These are phyloP conservation scores for Nicotiana benthamiana DNA, from an alignment of 257 asterid species.

Conservation along the genomic window DNA sequence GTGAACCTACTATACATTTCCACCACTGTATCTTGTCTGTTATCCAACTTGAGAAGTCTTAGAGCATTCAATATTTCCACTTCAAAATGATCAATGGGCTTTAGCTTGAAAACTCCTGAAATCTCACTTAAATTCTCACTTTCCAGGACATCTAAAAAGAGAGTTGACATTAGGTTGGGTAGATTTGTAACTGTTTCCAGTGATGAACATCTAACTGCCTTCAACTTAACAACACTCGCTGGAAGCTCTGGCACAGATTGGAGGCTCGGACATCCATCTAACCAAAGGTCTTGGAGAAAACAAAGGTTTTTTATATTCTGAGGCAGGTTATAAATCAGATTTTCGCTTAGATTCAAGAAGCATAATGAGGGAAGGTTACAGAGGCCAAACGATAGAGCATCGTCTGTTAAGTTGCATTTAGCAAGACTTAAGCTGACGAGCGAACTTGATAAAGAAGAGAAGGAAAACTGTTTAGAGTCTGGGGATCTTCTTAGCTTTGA, in stretches of 20 bases:
- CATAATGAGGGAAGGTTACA: background rate
- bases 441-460: slow-evolving; percentile 10
- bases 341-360: slow-evolving; percentile 15
- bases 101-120: slow-evolving; percentile 14
- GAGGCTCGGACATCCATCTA: slow-evolving; percentile 6
- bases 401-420: slow-evolving; percentile 10
- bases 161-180: slow-evolving; percentile 9
- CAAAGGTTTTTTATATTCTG: background rate
- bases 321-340: slow-evolving; percentile 5
- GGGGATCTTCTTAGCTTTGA: background rate
- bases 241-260: slow-evolving; percentile 15
- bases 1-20: slow-evolving; percentile 9
- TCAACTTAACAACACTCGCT: background rate
- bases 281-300: slow-evolving; percentile 12
- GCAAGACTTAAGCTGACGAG: slow-evolving; percentile 13
- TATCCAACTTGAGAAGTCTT: background rate
- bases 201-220: slow-evolving; percentile 7
- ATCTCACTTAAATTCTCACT: slow-evolving; percentile 8
- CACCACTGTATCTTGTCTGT: background rate
- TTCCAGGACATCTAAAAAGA: slow-evolving; percentile 1
- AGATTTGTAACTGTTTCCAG: slow-evolving; percentile 12
- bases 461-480: background rate
- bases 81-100: slow-evolving; percentile 4
- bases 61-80: background rate
- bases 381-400: slow-evolving; percentile 1